Percentiles rank a stretch among this genome's conserved stretches.
Conservation (phyloP, 306 rosid species). For the Vigna reflexopilosa region DNA sequence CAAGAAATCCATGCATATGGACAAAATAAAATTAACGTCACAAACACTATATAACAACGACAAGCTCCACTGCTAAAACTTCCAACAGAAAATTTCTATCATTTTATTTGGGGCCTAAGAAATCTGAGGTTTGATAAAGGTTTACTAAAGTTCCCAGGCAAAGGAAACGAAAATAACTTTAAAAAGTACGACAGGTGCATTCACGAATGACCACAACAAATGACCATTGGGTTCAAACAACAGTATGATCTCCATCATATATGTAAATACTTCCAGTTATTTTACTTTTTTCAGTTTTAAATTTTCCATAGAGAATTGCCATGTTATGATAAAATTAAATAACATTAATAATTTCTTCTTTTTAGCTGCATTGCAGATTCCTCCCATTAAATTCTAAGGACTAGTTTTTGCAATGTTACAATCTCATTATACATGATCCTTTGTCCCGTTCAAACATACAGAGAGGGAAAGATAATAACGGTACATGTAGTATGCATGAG, state of each 20-base stretch:
- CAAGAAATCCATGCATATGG: neutral
- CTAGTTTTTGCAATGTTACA: neutral
- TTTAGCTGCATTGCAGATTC: neutral
- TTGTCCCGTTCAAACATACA: slow-evolving; percentile 21
- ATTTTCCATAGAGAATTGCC: neutral
- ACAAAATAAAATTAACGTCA: neutral
- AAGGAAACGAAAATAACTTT: slow-evolving; percentile 2
- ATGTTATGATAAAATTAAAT: neutral
- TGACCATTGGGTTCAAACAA: slow-evolving; percentile 5
- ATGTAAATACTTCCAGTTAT: neutral
- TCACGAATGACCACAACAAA: neutral
- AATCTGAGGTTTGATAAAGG: slow-evolving; percentile 10
- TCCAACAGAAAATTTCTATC: slow-evolving; percentile 2
- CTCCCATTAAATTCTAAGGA: slow-evolving; percentile 8
- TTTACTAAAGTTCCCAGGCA: neutral
- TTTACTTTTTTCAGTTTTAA: neutral
- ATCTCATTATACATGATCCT: slow-evolving; percentile 16
- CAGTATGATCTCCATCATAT: neutral
- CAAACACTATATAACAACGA: neutral
- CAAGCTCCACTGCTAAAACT: slow-evolving; percentile 14
- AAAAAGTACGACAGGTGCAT: neutral
- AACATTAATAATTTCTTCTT: neutral
- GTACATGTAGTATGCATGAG: neutral
- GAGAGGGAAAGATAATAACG: neutral
- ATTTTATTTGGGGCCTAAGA: neutral